Evolutionary conservation across 306 rosid species (phyloP), one percentile per base, ranked within the genome.

Genomic region (Cicer bijugum): DNA sequence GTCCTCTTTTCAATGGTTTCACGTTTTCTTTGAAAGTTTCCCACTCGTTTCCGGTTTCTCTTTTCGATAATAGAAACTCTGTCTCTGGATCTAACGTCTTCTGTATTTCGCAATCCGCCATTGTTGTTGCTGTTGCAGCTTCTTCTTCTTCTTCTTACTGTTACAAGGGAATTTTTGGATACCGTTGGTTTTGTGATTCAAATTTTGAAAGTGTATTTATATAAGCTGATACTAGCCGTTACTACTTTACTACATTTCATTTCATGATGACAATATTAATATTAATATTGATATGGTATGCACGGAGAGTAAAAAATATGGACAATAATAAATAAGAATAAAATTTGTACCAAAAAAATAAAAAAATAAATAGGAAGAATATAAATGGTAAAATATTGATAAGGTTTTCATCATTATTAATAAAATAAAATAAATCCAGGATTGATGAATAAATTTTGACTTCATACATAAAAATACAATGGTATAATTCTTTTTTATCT

Each of bases 1-100:
- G 94, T n/a, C 98, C 98, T 50, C 98, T 77, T 80, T 93, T 93
- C 74, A 93, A 73, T 2, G 98, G 98, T 85, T 89, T 86, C 2
- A 93, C 97, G 74, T 93, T 93, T 85, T 93, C 98, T 61, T 93
- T 93, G 87, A 83, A 93, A 38, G 65, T 86, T 44, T 93, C 98
- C 98, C 98, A 93, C 76, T 93, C 96, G 81, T 83, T 85, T 19
- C 97, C 91, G 3, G 84, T 89, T 74, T 76, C 78, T 48, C 84
- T 80, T 76, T 88, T 87, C 5, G 96, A 88, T 40, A 74, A 72
- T 12, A 93, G 85, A 75, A 91, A 93, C 82, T 89, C 94, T 1
- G 91, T 84, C 81, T 93, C 98, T 44, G 96, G 90, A 44, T 93
- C 98, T 58, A 87, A 28, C 35, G 35, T 3, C 44, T 45, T 51